Base-by-base conservation (phyloP, 108 stramenopile genomes). In the Skeletonema potamos region DNA sequence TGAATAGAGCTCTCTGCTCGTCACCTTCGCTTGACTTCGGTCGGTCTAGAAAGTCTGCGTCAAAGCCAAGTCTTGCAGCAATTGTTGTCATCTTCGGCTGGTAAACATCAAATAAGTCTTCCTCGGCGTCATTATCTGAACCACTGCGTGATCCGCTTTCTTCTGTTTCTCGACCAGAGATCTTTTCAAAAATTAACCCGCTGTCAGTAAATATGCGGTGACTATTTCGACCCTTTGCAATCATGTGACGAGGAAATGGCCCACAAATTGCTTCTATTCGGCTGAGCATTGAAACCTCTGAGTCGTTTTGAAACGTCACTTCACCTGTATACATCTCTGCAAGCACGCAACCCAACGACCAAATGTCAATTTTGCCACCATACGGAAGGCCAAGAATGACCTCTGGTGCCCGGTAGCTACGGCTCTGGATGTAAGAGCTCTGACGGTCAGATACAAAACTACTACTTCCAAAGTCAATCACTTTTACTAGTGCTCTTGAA, bases 381-480 rank as follows among this genome's bases (percentile, higher is more conserved):
- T 97, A 97, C 11, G 89, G 87, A 4, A 96, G 82, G 39, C 98
- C 98, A 26, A 97, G 85, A 26, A 97, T 76, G n/a, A 99, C 99
- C 76, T 99, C 99, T 7, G 99, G 99, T 5, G 99, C 99, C 4
- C 99, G 88, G 76, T 98, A 98, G 20, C 87, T 91, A 57, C 99
- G 77, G 44, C 94, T 96, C 80, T 99, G 98, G 32, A 98, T 95
- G 76, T 99, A 99, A 54, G 94, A 86, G 44, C 95, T 88, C 62
- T 98, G 91, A 54, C 90, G 88, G 75, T 99, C 99, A 12, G 92
- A 97, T 60, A 90, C 66, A 80, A 92, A 99, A 85, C 99, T 99
- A 73, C 88, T 88, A 66, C 92, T 93, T 20, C 99, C 99, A 81
- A 99, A 99, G 64, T 99, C 99, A 71, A 99, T 99, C 33, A 99